A percentile compares a stretch with the other conserved stretches of the same genome.
phyloP scores from a whole-genome alignment of 495 filamentous ascomycete genomes.

The Parachaetomium inaequale region DNA sequence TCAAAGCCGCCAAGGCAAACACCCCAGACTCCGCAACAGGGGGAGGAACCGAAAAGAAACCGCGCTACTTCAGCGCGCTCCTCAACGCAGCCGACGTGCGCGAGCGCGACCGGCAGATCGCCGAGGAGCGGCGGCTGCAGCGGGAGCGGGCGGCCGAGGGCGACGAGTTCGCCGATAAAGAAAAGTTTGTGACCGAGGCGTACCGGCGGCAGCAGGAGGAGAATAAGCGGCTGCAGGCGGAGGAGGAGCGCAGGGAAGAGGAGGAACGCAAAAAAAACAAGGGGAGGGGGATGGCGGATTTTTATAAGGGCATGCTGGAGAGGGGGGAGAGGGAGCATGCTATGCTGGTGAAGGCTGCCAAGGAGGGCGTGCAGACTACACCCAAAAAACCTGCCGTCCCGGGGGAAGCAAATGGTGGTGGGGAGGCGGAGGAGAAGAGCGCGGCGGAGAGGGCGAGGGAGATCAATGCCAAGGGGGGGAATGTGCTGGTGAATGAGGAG shows the following conservation, averaged over 20 bases:
- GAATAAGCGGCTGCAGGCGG: conserved; percentile 69
- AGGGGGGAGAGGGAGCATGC: conserved; percentile 72
- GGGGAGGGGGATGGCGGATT: conserved; percentile 74
- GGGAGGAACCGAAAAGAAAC: conserved; percentile 49
- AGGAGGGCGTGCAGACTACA: conserved; percentile 54
- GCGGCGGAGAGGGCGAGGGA: conserved; percentile 70
- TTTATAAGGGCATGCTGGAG: conserved; percentile 81
- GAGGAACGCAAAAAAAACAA: conserved; percentile 64
- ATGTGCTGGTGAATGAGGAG: conserved; percentile 82
- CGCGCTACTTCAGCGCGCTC: conserved; percentile 80
- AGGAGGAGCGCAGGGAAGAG: conserved; percentile 69
- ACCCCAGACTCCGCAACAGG: conserved; percentile 33
- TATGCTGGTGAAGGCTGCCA: conserved; percentile 61
- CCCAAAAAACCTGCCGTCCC: no score
- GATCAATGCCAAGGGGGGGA: conserved; percentile 64
- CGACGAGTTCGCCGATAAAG: conserved; percentile 90
- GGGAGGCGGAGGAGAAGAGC: conserved; percentile 52
- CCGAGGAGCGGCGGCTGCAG: conserved; percentile 80
- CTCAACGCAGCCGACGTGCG: conserved; percentile 77
- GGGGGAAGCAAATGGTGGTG: conserved; percentile 28
- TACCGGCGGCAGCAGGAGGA: conserved; percentile 94
- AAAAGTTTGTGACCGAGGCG: conserved; percentile 93
- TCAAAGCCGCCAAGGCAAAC: conserved; percentile 45
- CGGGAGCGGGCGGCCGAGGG: conserved; percentile 90
- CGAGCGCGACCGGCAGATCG: conserved; percentile 83